Evolutionary conservation across 2,329 filamentous ascomycete genomes (phyloP), one percentile per base, ranked within the genome.

Genomic region (Neoascochyta sp.): DNA sequence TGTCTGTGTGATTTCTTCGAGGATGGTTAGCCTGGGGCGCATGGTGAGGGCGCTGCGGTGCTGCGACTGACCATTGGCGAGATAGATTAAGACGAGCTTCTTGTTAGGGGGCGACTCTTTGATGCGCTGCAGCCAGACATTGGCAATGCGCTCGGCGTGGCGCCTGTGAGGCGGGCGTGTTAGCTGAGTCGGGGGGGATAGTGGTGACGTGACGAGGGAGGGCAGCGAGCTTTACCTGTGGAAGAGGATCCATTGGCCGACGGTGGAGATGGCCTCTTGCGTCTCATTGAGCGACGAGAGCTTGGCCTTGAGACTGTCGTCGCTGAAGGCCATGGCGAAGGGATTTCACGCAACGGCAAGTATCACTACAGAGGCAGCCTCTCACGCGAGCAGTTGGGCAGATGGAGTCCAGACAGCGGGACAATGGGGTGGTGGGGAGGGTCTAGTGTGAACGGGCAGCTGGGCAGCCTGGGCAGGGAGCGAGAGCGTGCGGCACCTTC

Each of bases 171-270:
- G 16, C 9, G 18, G 28, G n/a, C 19, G 24, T 20, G 30, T 60
- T 39, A 60, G 55, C 29, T n/a, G n/a, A n/a, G n/a, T n/a, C n/a
- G n/a, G n/a, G n/a, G n/a, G n/a, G n/a, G n/a, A n/a, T n/a, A n/a
- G n/a, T n/a, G n/a, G n/a, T n/a, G n/a, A n/a, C n/a, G n/a, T n/a
- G n/a, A n/a, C 20, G 30, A 9, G 27, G 17, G 22, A 33, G 20
- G 11, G 32, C 21, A 27, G 36, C 34, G 22, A 29, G 35, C 29
- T 34, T 47, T 80, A 94, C 88, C 88, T 83, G 68, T 98, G 90
- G 63, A 98, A 98, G 83, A 98, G 93, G 41, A 98, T 92, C 93
- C 93, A 98, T 80, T 96, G 90, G 35, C 92, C 88, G 41, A 94
- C 89, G 19, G 86, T 90, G 39, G 94, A 80, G 57, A 98, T 96